phyloP scores from a whole-genome alignment of 495 filamentous ascomycete species.

The Aspergillus sclerotiicarbonarius region DNA sequence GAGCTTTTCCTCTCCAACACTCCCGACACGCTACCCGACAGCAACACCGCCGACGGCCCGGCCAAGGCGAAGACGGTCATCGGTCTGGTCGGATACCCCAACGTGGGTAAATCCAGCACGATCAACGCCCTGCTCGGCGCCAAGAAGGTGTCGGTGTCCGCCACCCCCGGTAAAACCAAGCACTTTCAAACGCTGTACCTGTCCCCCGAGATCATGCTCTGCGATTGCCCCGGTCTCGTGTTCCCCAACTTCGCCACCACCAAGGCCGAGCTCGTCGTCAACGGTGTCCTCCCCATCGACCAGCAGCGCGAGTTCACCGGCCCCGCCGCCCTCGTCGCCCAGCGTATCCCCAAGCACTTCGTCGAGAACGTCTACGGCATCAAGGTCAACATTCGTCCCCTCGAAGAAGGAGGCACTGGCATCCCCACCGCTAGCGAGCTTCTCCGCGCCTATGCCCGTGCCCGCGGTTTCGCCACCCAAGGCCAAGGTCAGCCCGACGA shows the following conservation, averaged over 20 bases:
- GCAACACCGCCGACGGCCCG: constrained; percentile 38
- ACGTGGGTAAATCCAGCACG: constrained; percentile 98
- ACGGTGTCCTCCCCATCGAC: constrained; percentile 94
- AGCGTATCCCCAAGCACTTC: constrained; percentile 86
- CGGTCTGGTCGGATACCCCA: constrained; percentile 96
- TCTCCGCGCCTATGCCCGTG: constrained; percentile 79
- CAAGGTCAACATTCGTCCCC: constrained; percentile 73
- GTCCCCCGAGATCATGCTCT: constrained; percentile 82
- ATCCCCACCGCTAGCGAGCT: constrained; percentile 85
- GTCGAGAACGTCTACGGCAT: constrained; percentile 92
- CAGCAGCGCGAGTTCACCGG: constrained; percentile 94
- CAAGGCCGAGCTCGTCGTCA: constrained; percentile 94
- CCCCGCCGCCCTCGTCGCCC: constrained; percentile 80
- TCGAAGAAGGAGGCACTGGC: constrained; percentile 93
- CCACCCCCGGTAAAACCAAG: constrained; percentile 98
- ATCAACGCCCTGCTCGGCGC: constrained; percentile 98
- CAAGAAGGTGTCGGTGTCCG: constrained; percentile 97
- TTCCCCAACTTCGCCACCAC: constrained; percentile 98
- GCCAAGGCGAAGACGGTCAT: constrained; percentile 68
- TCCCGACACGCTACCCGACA: constrained; percentile 45
- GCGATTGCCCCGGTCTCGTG: constrained; percentile 98
- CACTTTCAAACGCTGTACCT: constrained; percentile 99
- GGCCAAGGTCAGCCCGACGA: constrained; percentile 91
- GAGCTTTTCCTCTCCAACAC: constrained; percentile 77
- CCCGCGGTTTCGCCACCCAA: constrained; percentile 82